These are phyloP conservation scores for Areca catechu DNA, from an alignment of 176 grass and related monocot genomes.

Conservation along the genomic window DNA sequence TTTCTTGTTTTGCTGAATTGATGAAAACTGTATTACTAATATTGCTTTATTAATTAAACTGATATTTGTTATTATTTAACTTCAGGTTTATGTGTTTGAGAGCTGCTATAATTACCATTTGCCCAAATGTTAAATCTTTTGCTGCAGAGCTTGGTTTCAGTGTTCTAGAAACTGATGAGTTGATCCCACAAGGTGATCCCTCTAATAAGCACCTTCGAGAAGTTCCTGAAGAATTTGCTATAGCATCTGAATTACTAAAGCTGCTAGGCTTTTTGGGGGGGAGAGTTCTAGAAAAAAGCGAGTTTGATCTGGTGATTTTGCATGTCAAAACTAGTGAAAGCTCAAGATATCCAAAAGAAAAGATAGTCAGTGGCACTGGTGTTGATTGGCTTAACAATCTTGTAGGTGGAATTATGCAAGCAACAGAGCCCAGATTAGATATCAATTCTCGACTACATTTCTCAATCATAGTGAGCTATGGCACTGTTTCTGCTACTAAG, in stretches of 20 bases:
- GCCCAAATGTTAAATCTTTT: slow-evolving; percentile 36
- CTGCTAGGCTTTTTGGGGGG: slow-evolving; percentile 50
- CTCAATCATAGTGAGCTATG: slow-evolving; percentile 72
- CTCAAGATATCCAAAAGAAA: slow-evolving; percentile 36
- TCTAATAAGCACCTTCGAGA: not conserved
- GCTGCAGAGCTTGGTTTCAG: slow-evolving; percentile 40
- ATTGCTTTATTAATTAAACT: not conserved
- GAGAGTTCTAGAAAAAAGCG: slow-evolving; percentile 43
- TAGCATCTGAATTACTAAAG: slow-evolving; percentile 25
- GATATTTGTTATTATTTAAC: slow-evolving; percentile 8
- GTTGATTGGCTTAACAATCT: slow-evolving; percentile 58
- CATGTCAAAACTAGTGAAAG: slow-evolving; percentile 44
- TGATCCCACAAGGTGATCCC: slow-evolving; percentile 5
- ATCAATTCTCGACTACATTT: slow-evolving; percentile 53
- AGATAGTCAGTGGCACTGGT: slow-evolving; percentile 35
- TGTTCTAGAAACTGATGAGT: slow-evolving; percentile 38
- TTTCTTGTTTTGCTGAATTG: not conserved
- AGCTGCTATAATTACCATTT: slow-evolving; percentile 63
- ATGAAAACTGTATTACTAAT: too few relatives aligned
- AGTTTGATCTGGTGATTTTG: slow-evolving; percentile 74
- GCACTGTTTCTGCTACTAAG: slow-evolving; percentile 33
- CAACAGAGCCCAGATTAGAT: slow-evolving; percentile 28
- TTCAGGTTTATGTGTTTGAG: slow-evolving; percentile 78
- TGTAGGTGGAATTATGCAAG: slow-evolving; percentile 49
- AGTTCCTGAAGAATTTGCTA: slow-evolving; percentile 14